Evolutionary conservation across 2,329 filamentous ascomycete genomes (phyloP), one percentile per base, ranked within the genome.

Genomic region (Fusarium xylarioides): DNA sequence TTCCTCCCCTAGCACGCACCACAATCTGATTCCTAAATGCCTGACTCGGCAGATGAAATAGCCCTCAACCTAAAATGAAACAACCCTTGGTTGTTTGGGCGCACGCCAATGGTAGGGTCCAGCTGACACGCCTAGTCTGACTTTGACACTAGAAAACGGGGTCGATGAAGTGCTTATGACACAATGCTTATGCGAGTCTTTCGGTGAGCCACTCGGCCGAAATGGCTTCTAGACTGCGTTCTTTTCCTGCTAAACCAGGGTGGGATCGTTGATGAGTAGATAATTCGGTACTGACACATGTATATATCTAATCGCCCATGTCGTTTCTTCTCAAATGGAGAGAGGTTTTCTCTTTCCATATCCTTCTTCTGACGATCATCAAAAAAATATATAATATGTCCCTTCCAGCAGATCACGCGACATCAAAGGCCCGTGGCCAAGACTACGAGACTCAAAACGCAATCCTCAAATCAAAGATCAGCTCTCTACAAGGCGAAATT

Each of bases 161-260:
- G 37, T 7, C 6, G 23, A 53, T 69, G 60, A 69, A 21, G 37
- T 38, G n/a, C 4, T 18, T 28, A 69, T 69, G 66, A 69, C 66
- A 57, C 49, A n/a, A 69, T 64, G 11, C 1, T 69, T 53, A 65
- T 53, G 52, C n/a, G 1, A 47, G 6, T 57, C 40, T 69, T 58
- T 53, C 66, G 52, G 66, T 65, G 65, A 69, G 65, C 49, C 5
- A 55, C 23, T 30, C 30, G 18, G 10, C 5, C 21, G 19, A 23
- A 30, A 30, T 21, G 5, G 8, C 21, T 63, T 68, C 38, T 68
- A 46, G 49, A 40, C 11, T 42, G 34, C 28, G 16, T 38, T 23
- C 50, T 49, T 67, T 35, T n/a, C 16, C 19, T 30, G 19, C 34
- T 38, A 40, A 3, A 15, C 19, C 19, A 0, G 21, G 11, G 5